phyloP scores from a whole-genome alignment of 164 flowering plant genomes.

The Dillenia suffruticosa region DNA sequence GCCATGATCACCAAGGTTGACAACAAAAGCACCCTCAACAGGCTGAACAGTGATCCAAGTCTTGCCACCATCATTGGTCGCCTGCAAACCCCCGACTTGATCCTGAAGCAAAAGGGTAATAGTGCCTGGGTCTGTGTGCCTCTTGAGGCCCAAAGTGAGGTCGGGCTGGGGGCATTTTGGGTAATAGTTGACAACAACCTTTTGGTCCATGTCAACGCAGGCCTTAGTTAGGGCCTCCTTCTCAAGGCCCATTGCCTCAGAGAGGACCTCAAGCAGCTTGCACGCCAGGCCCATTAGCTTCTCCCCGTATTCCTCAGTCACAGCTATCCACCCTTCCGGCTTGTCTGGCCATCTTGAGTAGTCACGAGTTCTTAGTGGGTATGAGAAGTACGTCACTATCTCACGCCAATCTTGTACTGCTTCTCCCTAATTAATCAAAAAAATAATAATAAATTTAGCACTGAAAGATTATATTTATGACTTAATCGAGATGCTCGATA shows the following conservation, averaged over 20 bases:
- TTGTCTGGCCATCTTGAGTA: slow-evolving; percentile 88
- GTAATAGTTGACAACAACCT: slow-evolving; percentile 73
- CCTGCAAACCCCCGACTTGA: slow-evolving; percentile 87
- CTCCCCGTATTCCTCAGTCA: slow-evolving; percentile 63
- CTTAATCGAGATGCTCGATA: too few relatives aligned
- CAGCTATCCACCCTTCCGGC: slow-evolving; percentile 69
- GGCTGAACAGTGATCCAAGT: slow-evolving; percentile 92
- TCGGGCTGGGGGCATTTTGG: slow-evolving; percentile 87
- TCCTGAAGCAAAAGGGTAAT: slow-evolving; percentile 79
- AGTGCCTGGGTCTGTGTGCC: slow-evolving; percentile 92
- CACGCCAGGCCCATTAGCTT: slow-evolving; percentile 69
- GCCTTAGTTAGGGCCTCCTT: slow-evolving; percentile 74
- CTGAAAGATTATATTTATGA: too few relatives aligned
- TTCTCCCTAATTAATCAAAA: slow-evolving; percentile 49
- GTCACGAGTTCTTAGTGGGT: slow-evolving; percentile 61
- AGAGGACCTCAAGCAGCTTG: slow-evolving; percentile 65
- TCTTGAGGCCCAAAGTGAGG: slow-evolving; percentile 81
- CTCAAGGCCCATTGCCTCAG: slow-evolving; percentile 81
- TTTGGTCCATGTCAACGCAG: slow-evolving; percentile 88
- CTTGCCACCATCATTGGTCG: slow-evolving; percentile 71
- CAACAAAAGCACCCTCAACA: slow-evolving; percentile 73
- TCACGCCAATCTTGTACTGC: slow-evolving; percentile 85
- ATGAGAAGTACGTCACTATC: slow-evolving; percentile 78
- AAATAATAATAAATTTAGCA: too few relatives aligned
- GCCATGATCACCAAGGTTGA: slow-evolving; percentile 89